A percentile compares a stretch with the other conserved stretches of the same genome.
phyloP scores from a whole-genome alignment of 441 rosid genomes.

The Theobroma grandiflorum region DNA sequence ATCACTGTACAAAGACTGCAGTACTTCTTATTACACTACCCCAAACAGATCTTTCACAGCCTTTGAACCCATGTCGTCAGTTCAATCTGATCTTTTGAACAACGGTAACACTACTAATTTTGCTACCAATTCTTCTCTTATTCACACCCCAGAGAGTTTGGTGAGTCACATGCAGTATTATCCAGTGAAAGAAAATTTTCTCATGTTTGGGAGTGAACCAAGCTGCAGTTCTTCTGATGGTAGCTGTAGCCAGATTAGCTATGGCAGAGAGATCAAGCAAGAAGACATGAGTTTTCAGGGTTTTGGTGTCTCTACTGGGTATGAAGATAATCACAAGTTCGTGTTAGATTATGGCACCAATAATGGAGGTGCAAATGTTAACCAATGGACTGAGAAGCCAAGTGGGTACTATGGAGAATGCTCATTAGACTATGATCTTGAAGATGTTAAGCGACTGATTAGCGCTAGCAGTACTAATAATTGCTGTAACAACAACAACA shows the following conservation, averaged over 20 bases:
- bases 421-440: slow-evolving; percentile 40
- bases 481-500: slow-evolving; percentile 9
- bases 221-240: slow-evolving; percentile 67
- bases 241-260: slow-evolving; percentile 53
- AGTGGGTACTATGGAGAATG: slow-evolving; percentile 39
- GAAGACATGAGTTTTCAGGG: slow-evolving; percentile 44
- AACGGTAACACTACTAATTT: slow-evolving; percentile 12
- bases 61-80: slow-evolving; percentile 46
- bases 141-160: slow-evolving; percentile 46
- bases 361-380: slow-evolving; percentile 27
- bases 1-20: slow-evolving; percentile 46
- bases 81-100: slow-evolving; percentile 36
- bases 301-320: slow-evolving; percentile 34
- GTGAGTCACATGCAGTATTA: slow-evolving; percentile 42
- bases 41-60: slow-evolving; percentile 44
- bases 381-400: slow-evolving; percentile 42
- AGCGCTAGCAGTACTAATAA: slow-evolving; percentile 29
- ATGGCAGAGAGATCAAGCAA: slow-evolving; percentile 51
- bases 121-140: slow-evolving; percentile 30
- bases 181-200: slow-evolving; percentile 44
- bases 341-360: slow-evolving; percentile 39
- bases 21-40: slow-evolving; percentile 29
- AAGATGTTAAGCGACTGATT: slow-evolving; percentile 57
- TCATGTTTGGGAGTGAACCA: slow-evolving; percentile 59
- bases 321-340: slow-evolving; percentile 46